Percentiles rank a stretch among this genome's conserved stretches.
phyloP scores from a whole-genome alignment of 495 filamentous ascomycete species.

The Aspergillus mulundensis region DNA sequence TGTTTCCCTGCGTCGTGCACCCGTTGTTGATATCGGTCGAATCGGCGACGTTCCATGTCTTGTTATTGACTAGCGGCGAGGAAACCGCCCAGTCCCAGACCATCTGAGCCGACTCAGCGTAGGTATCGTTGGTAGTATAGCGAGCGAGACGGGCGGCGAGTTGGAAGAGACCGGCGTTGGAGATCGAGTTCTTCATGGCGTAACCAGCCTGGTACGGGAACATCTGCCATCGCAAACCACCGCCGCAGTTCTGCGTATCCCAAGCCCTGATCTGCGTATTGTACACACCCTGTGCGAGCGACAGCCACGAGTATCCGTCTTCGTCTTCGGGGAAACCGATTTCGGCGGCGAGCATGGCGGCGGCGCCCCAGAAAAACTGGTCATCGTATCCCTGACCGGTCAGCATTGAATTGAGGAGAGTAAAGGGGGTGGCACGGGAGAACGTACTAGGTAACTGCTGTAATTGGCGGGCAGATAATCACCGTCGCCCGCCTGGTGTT shows the following conservation, averaged over 20 bases:
- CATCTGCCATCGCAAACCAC: conserved; percentile 56
- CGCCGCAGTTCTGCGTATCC: conserved; percentile 45
- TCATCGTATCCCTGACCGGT: conserved; percentile 50
- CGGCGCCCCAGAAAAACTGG: conserved; percentile 55
- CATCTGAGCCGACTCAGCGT: conserved; percentile 63
- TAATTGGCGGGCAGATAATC: conserved; percentile 48
- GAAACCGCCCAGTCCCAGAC: conserved; percentile 60
- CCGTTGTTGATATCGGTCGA: conserved; percentile 43
- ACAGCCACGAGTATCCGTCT: conserved; percentile 62
- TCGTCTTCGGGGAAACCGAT: conserved; percentile 39
- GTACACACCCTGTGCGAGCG: conserved; percentile 74
- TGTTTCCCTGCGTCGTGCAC: conserved; percentile 52
- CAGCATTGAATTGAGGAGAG: not conserved
- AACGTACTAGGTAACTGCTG: conserved; percentile 35
- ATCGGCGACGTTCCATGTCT: conserved; percentile 59
- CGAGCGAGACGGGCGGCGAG: conserved; percentile 63
- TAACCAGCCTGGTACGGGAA: conserved; percentile 49
- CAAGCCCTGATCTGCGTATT: conserved; percentile 61
- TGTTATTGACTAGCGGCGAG: conserved; percentile 49
- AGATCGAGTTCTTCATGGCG: conserved; percentile 66
- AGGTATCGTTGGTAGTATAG: conserved; percentile 61
- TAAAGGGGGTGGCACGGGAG: not conserved
- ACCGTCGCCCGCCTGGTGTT: conserved; percentile 43
- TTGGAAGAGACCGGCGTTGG: conserved; percentile 68
- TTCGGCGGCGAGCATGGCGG: conserved; percentile 55